These are phyloP conservation scores for Microdochium bolleyi DNA, from an alignment of 2,329 filamentous ascomycete genomes.

Conservation along the genomic window DNA sequence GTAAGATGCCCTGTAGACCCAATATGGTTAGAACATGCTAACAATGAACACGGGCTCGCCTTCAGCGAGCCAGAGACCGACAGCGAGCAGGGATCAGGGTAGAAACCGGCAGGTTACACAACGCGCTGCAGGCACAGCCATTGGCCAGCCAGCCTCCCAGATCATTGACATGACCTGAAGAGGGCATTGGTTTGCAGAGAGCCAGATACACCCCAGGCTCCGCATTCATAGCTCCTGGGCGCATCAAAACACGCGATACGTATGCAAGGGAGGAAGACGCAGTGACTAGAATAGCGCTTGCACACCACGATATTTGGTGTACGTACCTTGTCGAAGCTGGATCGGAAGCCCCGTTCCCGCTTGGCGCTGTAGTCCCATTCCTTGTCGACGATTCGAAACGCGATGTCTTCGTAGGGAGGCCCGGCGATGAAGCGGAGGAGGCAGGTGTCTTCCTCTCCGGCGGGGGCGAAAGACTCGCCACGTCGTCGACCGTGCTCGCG, in stretches of 20 bases:
- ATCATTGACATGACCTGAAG: neutral
- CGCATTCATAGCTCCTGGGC: neutral
- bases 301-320: neutral
- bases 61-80: neutral
- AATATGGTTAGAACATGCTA: neutral
- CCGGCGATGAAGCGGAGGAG: slow-evolving; percentile 93
- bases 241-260: slow-evolving; percentile 7
- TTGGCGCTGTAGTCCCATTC: slow-evolving; percentile 99
- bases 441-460: slow-evolving; percentile 95
- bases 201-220: neutral
- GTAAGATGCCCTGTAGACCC: slow-evolving; percentile 68
- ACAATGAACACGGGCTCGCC: neutral
- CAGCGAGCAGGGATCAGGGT: neutral
- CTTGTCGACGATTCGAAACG: slow-evolving; percentile 94
- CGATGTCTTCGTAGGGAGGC: slow-evolving; percentile 92
- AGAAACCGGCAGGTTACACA: neutral
- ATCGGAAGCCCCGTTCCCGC: slow-evolving; percentile 87
- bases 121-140: neutral
- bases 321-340: slow-evolving; percentile 92
- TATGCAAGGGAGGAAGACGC: slow-evolving; percentile 6
- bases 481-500: slow-evolving; percentile 83
- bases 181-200: neutral
- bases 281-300: slow-evolving; percentile 2
- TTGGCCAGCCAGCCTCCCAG: too few relatives aligned
- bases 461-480: slow-evolving; percentile 86